Evolutionary conservation across 495 filamentous ascomycete species (phyloP), one percentile per base, ranked within the genome.

Genomic region (Trichocladium uniseriatum): DNA sequence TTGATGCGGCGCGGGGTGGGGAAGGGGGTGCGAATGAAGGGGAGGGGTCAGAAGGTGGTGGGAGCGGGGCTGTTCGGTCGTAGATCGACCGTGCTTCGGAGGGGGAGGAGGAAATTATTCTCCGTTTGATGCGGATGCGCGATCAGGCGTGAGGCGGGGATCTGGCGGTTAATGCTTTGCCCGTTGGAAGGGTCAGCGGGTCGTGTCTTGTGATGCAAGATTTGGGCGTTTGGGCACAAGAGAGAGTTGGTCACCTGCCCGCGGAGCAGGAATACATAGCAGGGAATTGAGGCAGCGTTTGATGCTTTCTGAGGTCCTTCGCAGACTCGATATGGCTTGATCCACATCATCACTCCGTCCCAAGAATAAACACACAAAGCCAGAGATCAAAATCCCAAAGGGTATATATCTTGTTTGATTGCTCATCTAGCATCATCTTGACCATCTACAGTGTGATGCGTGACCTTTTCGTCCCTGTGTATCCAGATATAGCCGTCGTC

Each of bases 371-470:
- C 24, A 27, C 14, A 10, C 8, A 34, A 15, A 37, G 14, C n/a
- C 14, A 16, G n/a, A 37, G 3, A 19, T 6, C 11, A 14, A 38
- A 18, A 10, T 16, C 29, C 15, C 24, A 36, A 35, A 19, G 28
- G 21, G 28, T 35, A 49, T 38, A 38, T 31, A 52, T 36, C 32
- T 37, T 38, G 16, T 22, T 24, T 35, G 31, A 43, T 42, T 48
- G 43, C 43, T 42, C 22, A 47, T 52, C 37, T 48, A 43, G 38
- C 50, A 31, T 29, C 15, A 43, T 42, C 21, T 43, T 34, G 3
- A 9, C 35, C 43, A 43, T 22, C 22, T 39, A 49, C 11, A 21
- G 28, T 21, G 32, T 14, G 22, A 18, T 43, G 19, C 38, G 11
- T 35, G 15, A 29, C 22, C 29, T 15, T 43, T 34, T 41, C 28